These are phyloP conservation scores for Podospora comata DNA, from an alignment of 495 filamentous ascomycete species.

Conservation along the genomic window DNA sequence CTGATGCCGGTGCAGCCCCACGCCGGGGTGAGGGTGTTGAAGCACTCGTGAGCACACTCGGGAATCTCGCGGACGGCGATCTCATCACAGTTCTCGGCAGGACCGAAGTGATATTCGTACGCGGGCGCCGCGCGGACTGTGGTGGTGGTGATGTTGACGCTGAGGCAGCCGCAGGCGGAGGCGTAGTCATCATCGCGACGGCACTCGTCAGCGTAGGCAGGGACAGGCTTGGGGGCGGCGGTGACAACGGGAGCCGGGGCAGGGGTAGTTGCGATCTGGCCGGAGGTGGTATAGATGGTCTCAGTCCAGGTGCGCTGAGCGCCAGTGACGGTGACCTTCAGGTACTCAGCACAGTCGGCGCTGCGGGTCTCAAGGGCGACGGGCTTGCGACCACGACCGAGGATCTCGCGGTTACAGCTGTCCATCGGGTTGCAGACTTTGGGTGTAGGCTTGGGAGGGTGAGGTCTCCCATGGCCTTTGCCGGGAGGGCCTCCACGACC, in stretches of 20 bases:
- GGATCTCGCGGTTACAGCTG: constrained; percentile 1
- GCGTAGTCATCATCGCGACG: not conserved
- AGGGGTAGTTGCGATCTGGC: not conserved
- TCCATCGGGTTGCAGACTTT: not conserved
- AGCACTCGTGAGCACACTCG: not conserved
- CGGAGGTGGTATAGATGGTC: not conserved
- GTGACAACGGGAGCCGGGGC: not conserved
- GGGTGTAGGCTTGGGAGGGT: not conserved
- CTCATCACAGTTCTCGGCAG: not conserved
- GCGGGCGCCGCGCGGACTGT: not conserved
- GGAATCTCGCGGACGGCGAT: not conserved
- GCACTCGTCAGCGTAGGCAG: constrained; percentile 1
- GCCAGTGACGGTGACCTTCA: constrained; percentile 6
- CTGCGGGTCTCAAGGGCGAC: not conserved
- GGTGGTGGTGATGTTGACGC: not conserved
- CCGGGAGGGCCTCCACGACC: not conserved
- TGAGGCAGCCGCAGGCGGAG: not conserved
- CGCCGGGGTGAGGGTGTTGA: not conserved
- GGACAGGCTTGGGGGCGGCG: not conserved
- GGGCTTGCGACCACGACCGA: not conserved
- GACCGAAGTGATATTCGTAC: not conserved
- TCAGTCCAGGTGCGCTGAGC: constrained; percentile 8
- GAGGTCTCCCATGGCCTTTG: not conserved
- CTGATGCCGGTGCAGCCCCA: not conserved
- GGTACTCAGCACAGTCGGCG: not conserved